Evolutionary conservation across 2,329 filamentous ascomycete genomes (phyloP), one percentile per base, ranked within the genome.

Genomic region (Aaosphaeria arxii): DNA sequence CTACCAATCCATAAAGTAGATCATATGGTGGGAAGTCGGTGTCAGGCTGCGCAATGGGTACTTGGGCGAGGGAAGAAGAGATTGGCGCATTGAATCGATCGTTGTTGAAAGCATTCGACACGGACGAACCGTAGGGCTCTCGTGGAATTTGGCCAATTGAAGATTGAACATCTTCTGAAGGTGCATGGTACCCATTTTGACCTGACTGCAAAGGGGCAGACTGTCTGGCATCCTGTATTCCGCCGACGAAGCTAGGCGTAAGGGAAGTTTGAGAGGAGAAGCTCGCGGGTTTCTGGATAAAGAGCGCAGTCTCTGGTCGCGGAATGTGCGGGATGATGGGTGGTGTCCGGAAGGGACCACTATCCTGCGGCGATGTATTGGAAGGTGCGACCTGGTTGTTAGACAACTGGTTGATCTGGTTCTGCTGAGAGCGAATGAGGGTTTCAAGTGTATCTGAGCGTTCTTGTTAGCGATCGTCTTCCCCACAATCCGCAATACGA

Each of bases 1-100:
- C 81, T 11, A 82, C 80, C 2, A 85, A 68, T 2, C 77, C 79
- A 50, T 83, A 84, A 4, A 84, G 64, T 9, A 84, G 71, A 52
- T 84, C 81, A 51, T 83, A 81, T 0, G 82, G 80, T 2, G 82
- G 82, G 1, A 84, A 75, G 45, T 83, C 60, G 58, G 72, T 54
- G 59, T 78, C 62, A 30, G 57, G 42, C 11, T 62, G 58, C 24
- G 58, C 58, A 31, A 69, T 50, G n/a, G 57, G 51, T 13, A 48
- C 30, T 33, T 50, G 45, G 9, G 32, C 17, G 11, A 49, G 7
- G 13, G 43, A 36, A 33, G 57, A 55, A 40, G 58, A 51, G 46
- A 67, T 59, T 5, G 67, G 45, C 39, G 53, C 54, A 29, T 57
- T 57, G 42, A 63, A 69, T 11, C 63, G 61, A 29, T 69, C 64